Conservation (phyloP, 805 yeast genomes). For the Candida maesae region DNA sequence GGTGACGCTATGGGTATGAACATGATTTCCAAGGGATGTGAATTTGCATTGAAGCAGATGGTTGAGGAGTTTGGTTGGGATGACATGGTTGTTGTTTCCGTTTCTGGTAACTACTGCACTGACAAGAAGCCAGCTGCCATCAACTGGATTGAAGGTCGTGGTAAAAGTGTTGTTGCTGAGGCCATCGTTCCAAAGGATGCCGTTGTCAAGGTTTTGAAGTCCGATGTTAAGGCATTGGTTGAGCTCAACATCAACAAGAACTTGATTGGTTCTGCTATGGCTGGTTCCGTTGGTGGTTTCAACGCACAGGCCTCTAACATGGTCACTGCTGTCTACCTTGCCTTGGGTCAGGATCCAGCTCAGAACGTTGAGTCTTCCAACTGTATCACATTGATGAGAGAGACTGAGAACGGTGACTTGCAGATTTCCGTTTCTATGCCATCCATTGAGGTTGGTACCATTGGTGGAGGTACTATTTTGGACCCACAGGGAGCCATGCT, state of each 20-base stretch:
- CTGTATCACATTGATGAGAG: constrained; percentile 94
- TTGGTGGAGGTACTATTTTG: constrained; percentile 97
- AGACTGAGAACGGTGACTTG: constrained; percentile 69
- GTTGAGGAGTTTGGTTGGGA: constrained; percentile 84
- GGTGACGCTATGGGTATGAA: constrained; percentile 99
- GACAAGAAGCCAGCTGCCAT: constrained; percentile 98
- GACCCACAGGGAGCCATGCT: constrained; percentile 97
- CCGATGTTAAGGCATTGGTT: constrained; percentile 88
- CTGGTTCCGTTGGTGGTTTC: constrained; percentile 97
- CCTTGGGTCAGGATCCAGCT: constrained; percentile 99
- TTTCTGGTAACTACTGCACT: constrained; percentile 96
- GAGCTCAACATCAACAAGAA: constrained; percentile 87
- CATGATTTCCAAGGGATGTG: constrained; percentile 99
- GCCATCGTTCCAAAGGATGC: constrained; percentile 82
- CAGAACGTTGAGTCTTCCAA: constrained; percentile 97
- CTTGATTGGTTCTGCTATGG: constrained; percentile 95
- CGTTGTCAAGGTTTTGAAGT: constrained; percentile 79
- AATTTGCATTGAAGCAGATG: constrained; percentile 79
- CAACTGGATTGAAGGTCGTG: constrained; percentile 99
- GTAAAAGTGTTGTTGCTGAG: constrained; percentile 96
- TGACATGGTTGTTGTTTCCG: constrained; percentile 89
- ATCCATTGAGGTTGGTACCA: constrained; percentile 96
- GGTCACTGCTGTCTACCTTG: constrained; percentile 90
- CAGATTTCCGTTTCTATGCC: constrained; percentile 98
- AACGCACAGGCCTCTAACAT: constrained; percentile 98